These are phyloP conservation scores for Verticillium zaregamsianum DNA, from an alignment of 2,329 filamentous ascomycete genomes.

Conservation along the genomic window DNA sequence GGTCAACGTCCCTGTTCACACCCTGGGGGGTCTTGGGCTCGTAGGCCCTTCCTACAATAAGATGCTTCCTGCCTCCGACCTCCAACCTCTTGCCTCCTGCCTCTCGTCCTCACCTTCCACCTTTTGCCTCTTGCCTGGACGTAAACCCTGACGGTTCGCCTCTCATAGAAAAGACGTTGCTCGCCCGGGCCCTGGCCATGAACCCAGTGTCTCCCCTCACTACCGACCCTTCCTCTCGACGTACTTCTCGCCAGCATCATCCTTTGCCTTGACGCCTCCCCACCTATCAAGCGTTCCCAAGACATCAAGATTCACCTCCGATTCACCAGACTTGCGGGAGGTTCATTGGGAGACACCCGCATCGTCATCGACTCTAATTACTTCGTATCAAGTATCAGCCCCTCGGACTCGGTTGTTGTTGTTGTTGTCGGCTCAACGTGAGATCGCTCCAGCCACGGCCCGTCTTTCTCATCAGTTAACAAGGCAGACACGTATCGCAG, in stretches of 20 bases:
- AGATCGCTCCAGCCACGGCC: not conserved
- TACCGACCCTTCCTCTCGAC: not conserved
- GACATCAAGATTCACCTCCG: not conserved
- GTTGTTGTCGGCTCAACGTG: not conserved
- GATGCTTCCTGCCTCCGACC: too few species aligned
- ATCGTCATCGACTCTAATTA: not conserved
- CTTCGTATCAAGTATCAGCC: not conserved
- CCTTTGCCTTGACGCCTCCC: not conserved
- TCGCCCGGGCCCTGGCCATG: not conserved
- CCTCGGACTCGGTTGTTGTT: not conserved
- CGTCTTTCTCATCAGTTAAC: not conserved
- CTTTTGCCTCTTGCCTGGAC: slow-evolving; percentile 1
- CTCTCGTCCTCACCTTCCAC: not conserved
- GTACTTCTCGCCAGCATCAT: not conserved
- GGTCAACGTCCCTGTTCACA: not conserved
- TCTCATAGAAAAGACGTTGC: not conserved
- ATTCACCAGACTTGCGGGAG: not conserved
- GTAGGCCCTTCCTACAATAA: not conserved
- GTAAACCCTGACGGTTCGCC: not conserved
- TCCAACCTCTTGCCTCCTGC: not conserved
- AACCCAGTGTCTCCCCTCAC: not conserved
- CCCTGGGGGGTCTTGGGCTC: not conserved
- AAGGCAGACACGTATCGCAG: not conserved
- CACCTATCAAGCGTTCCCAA: not conserved
- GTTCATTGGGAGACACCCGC: not conserved